Evolutionary conservation across 257 asterid genomes (phyloP).

Genomic region (Solanum chiquidenum): DNA sequence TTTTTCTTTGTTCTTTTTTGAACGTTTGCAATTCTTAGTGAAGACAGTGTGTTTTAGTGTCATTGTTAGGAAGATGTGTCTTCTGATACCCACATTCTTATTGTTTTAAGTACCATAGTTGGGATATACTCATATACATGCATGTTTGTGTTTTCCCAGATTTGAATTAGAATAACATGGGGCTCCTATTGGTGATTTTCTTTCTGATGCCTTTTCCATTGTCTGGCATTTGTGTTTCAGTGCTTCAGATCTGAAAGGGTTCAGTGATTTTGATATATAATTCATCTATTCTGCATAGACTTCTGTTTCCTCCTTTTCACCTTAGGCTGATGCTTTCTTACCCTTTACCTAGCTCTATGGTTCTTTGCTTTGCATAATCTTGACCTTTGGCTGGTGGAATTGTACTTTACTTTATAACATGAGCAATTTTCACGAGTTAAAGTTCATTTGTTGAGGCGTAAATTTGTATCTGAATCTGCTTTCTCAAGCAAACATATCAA

Average conservation of each 20-base stretch:
- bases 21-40: not conserved
- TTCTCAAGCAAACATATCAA: not conserved
- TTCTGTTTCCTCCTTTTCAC: not conserved
- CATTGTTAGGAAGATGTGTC: not conserved
- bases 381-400: not conserved
- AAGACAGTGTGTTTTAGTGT: not conserved
- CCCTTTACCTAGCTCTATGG: not conserved
- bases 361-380: not conserved
- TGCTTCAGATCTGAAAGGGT: not conserved
- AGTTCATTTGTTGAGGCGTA: not conserved
- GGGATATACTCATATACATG: not conserved
- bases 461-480: not conserved
- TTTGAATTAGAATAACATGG: not conserved
- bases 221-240: not conserved
- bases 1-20: not conserved
- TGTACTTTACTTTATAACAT: not conserved
- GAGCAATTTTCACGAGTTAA: not conserved
- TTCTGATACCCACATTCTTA: not conserved
- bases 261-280: not conserved
- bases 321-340: not conserved
- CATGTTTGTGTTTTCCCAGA: not conserved
- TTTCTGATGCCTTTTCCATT: not conserved
- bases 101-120: not conserved
- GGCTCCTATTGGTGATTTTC: not conserved
- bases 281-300: not conserved